Evolutionary conservation across 257 asterid species (phyloP), one percentile per base, ranked within the genome.

Genomic region (Scutellaria barbata): DNA sequence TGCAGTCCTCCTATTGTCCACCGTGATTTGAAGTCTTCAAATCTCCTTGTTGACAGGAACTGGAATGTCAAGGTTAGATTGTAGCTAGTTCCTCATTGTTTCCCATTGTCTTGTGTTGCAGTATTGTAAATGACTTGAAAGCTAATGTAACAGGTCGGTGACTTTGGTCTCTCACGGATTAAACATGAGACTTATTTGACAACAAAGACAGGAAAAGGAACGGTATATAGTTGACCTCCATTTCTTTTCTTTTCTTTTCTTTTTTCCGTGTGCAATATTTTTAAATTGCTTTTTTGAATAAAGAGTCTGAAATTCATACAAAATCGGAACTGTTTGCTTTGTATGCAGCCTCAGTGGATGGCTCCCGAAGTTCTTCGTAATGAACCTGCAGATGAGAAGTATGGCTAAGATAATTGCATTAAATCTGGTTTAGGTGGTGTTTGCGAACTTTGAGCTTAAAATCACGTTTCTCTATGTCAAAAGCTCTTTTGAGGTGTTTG

Each of bases 361-460:
- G 99, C 99, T 76, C 99, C 99, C 42, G 99, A 94, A 83, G 96
- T 94, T 77, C 96, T 94, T 77, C 96, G 99, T 43, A 91, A 86
- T 39, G 99, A 94, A 73, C 97, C 86, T 48, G 78, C 96, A 30
- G 87, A 94, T 66, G 99, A 94, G 79, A 91, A 91, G 98, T 92
- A 92, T 48, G 90, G 61, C 74, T 33, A 50, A 60, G 40, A 71
- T 10, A 46, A 11, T 46, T 46, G n/a, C 48, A 8, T 12, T 46
- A 12, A 12, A 11, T 46, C 52, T 46, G 52, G 5, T 69, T 60
- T 48, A 46, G 10, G 47, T 54, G 57, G 12, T 9, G 13, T 30
- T 11, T 52, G 35, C 35, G 63, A 11, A 53, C 13, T 30, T 2
- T 53, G 35, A 53, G 35, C 35, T 30, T 30, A 30, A 30, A 4